A percentile compares a stretch with the other conserved stretches of the same genome.
These are phyloP conservation scores for Pseudogymnoascus sp. DNA, from an alignment of 2,329 filamentous ascomycete species.

Conservation along the genomic window DNA sequence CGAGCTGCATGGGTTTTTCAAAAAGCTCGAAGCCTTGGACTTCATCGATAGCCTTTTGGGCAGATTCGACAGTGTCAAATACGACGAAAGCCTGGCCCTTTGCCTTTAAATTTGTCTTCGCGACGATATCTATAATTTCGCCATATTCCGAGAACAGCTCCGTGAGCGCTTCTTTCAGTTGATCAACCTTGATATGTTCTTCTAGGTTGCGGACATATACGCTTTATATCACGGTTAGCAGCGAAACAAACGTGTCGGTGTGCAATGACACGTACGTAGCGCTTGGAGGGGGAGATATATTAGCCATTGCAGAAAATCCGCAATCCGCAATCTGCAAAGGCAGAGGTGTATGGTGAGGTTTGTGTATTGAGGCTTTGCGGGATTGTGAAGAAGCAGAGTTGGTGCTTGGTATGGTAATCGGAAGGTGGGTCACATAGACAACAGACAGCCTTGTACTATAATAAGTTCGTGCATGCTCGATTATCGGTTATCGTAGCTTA, in stretches of 20 bases:
- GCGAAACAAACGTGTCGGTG: conserved; percentile 49
- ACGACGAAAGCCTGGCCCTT: conserved; percentile 96
- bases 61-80: conserved; percentile 76
- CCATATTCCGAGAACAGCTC: conserved; percentile 88
- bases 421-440: not conserved
- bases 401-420: not conserved
- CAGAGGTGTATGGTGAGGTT: not conserved
- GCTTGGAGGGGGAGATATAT: conserved; percentile 37
- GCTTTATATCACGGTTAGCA: conserved; percentile 35
- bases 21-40: conserved; percentile 90
- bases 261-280: conserved; percentile 72
- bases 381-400: not conserved
- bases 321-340: not conserved
- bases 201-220: conserved; percentile 79
- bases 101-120: conserved; percentile 82
- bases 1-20: conserved; percentile 80
- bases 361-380: not conserved
- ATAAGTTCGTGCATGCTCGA: not conserved
- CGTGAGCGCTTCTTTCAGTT: conserved; percentile 64
- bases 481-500: not conserved
- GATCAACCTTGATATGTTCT: conserved; percentile 79
- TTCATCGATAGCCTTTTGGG: conserved; percentile 75
- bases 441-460: not conserved
- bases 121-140: conserved; percentile 74
- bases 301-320: conserved; percentile 2